These are phyloP conservation scores for Pisolithus tinctorius DNA, from an alignment of 768 basidiomycete genomes.

Conservation along the genomic window DNA sequence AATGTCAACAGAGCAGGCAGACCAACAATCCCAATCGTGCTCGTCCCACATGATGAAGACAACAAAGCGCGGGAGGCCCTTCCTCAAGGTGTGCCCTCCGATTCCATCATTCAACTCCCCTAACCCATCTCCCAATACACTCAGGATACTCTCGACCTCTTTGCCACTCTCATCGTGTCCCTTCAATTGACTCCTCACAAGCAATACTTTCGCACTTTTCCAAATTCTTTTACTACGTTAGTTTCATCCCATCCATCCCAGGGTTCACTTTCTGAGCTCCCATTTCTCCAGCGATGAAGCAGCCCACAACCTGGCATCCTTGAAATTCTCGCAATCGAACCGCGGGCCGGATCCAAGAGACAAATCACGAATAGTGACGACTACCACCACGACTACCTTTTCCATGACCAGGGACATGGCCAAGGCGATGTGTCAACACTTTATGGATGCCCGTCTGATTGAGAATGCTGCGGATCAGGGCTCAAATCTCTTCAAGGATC, in stretches of 20 bases:
- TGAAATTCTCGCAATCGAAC: slow-evolving; percentile 99
- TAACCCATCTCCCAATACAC: neutral
- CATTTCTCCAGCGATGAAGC: slow-evolving; percentile 75
- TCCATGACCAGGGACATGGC: slow-evolving; percentile 99
- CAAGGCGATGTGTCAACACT: slow-evolving; percentile 99
- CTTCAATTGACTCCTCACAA: slow-evolving; percentile 84
- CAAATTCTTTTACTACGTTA: slow-evolving; percentile 93
- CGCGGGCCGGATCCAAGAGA: slow-evolving; percentile 98
- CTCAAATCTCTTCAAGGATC: slow-evolving; percentile 92
- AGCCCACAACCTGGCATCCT: slow-evolving; percentile 82
- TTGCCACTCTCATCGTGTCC: slow-evolving; percentile 93
- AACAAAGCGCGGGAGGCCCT: slow-evolving; percentile 90
- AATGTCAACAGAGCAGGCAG: slow-evolving; percentile 37
- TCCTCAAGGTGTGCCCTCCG: slow-evolving; percentile 61
- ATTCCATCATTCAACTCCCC: slow-evolving; percentile 6
- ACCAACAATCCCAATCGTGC: slow-evolving; percentile 41
- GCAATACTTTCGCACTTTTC: slow-evolving; percentile 93
- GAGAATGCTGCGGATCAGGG: slow-evolving; percentile 92
- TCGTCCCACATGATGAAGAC: slow-evolving; percentile 99
- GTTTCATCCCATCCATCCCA: slow-evolving; percentile 25
- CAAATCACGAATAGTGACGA: slow-evolving; percentile 95
- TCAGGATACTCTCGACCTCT: slow-evolving; percentile 96
- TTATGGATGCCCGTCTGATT: slow-evolving; percentile 97
- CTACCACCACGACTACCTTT: slow-evolving; percentile 98
- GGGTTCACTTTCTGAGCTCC: slow-evolving; percentile 4